Evolutionary conservation across 2,329 filamentous ascomycete species (phyloP).

Genomic region (Xylariomycetidae sp.): DNA sequence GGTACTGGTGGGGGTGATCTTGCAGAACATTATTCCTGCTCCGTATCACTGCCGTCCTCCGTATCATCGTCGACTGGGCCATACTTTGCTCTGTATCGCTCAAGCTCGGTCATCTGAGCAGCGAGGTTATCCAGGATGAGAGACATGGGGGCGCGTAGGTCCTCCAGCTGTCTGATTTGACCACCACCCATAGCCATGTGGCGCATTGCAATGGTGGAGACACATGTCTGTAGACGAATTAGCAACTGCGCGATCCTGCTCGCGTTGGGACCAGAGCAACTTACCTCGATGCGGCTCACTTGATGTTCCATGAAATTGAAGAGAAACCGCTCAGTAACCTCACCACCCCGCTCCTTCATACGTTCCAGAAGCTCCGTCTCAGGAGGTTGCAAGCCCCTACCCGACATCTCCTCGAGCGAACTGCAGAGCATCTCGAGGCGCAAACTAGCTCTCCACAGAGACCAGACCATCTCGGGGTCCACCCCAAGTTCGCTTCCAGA

Average conservation of each 20-base stretch:
- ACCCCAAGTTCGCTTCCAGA: conserved; percentile 65
- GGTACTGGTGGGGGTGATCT: too few relatives aligned
- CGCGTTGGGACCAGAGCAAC: conserved; percentile 24
- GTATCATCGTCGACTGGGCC: conserved; percentile 36
- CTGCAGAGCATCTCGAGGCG: conserved; percentile 92
- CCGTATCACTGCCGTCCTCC: conserved; percentile 32
- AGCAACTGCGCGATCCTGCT: conserved; percentile 12
- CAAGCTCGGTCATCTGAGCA: conserved; percentile 58
- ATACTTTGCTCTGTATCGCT: conserved; percentile 52
- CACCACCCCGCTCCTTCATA: conserved; percentile 63
- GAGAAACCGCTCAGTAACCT: conserved; percentile 84
- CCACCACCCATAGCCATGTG: conserved; percentile 71
- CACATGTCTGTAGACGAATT: conserved; percentile 59
- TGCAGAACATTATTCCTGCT: conserved; percentile 31
- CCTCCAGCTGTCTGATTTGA: conserved; percentile 57
- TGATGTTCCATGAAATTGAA: conserved; percentile 91
- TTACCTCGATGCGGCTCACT: conserved; percentile 90
- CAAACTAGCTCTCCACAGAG: conserved; percentile 82
- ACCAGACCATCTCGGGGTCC: conserved; percentile 82
- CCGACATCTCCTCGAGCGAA: conserved; percentile 68
- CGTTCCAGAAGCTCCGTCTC: conserved; percentile 78
- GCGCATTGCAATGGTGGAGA: conserved; percentile 73
- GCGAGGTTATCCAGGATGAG: conserved; percentile 62
- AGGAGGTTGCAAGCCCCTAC: conserved; percentile 64
- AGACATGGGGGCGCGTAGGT: conserved; percentile 73